Evolutionary conservation across 768 basidiomycete species (phyloP).

Genomic region (Porpolomopsis calyptriformis): DNA sequence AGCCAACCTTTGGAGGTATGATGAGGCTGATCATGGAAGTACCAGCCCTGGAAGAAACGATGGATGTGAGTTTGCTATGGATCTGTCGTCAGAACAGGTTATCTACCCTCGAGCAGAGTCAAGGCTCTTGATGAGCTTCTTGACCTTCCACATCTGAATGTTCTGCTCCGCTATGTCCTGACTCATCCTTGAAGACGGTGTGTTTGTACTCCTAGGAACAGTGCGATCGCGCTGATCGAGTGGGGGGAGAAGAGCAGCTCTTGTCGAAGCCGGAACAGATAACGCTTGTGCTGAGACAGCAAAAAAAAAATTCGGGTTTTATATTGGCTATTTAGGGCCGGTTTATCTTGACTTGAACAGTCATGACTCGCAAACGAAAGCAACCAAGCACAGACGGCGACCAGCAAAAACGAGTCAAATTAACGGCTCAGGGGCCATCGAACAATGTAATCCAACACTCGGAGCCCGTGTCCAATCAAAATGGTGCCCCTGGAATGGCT

Average conservation of each 20-base stretch:
- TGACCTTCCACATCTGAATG: constrained; percentile 97
- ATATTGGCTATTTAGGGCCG: too few relatives aligned
- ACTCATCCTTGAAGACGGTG: constrained; percentile 46
- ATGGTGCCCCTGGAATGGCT: too few relatives aligned
- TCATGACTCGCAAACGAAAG: too few relatives aligned
- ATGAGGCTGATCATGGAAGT: constrained; percentile 99
- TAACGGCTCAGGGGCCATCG: too few relatives aligned
- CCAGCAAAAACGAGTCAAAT: too few relatives aligned
- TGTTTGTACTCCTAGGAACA: background rate
- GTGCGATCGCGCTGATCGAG: background rate
- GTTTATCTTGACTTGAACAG: too few relatives aligned
- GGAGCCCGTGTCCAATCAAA: too few relatives aligned
- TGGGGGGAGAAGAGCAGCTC: background rate
- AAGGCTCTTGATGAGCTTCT: constrained; percentile 98
- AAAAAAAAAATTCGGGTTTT: too few relatives aligned
- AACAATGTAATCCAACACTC: too few relatives aligned
- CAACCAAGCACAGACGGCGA: too few relatives aligned
- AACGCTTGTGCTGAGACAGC: too few relatives aligned
- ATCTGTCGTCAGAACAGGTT: constrained; percentile 2
- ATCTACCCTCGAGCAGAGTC: constrained; percentile 81
- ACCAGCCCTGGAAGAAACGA: constrained; percentile 51
- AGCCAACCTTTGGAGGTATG: constrained; percentile 78
- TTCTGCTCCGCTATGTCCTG: constrained; percentile 86
- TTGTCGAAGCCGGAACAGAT: background rate
- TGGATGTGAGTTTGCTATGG: constrained; percentile 16